A percentile compares a stretch with the other conserved stretches of the same genome.
phyloP scores from a whole-genome alignment of 2,329 filamentous ascomycete genomes.

The Dactylellina sp. region DNA sequence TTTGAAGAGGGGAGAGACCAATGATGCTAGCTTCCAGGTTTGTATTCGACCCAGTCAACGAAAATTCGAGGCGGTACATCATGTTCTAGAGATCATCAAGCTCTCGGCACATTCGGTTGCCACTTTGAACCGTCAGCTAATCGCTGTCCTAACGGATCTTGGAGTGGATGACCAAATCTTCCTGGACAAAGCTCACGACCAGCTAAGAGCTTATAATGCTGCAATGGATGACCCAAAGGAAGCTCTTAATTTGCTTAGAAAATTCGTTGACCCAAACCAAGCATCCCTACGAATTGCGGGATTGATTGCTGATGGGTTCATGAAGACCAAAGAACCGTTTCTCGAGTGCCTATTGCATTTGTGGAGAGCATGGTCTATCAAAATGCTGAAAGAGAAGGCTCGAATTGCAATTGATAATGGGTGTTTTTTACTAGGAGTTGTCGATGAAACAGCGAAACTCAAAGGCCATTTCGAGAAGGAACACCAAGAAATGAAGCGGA shows the following conservation, averaged over 20 bases:
- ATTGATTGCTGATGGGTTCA: constrained; percentile 84
- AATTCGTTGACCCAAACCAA: constrained; percentile 86
- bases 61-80: constrained; percentile 81
- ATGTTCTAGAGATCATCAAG: constrained; percentile 85
- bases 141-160: constrained; percentile 82
- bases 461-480: constrained; percentile 74
- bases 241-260: constrained; percentile 76
- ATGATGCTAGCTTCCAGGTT: constrained; percentile 69
- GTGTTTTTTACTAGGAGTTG: constrained; percentile 86
- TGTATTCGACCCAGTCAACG: constrained; percentile 85
- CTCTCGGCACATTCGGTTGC: constrained; percentile 81
- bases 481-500: constrained; percentile 61
- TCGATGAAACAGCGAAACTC: constrained; percentile 83
- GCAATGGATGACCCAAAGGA: constrained; percentile 75
- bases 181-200: constrained; percentile 73
- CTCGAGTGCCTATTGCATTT: constrained; percentile 80
- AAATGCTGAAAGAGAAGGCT: constrained; percentile 91
- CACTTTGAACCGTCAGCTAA: constrained; percentile 88
- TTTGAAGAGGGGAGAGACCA: constrained; percentile 66
- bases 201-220: constrained; percentile 75
- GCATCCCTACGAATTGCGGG: constrained; percentile 79
- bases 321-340: constrained; percentile 80
- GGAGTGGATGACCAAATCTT: constrained; percentile 78
- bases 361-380: constrained; percentile 90
- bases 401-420: constrained; percentile 83